phyloP scores from a whole-genome alignment of 257 asterid species.

The Scutellaria baicalensis region DNA sequence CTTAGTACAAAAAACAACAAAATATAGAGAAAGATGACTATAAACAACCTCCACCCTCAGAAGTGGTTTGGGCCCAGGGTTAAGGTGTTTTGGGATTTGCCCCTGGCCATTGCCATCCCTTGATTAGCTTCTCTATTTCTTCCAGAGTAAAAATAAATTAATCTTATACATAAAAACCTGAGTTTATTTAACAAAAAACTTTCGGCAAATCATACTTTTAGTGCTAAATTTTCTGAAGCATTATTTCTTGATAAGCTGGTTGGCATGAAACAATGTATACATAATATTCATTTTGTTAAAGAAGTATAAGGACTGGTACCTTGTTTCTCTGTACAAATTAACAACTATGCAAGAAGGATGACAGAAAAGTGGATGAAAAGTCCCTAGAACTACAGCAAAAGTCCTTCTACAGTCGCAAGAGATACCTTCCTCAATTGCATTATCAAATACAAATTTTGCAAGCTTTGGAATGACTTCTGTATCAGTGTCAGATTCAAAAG shows the following conservation, averaged over 20 bases:
- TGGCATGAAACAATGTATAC: background rate
- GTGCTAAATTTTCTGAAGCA: background rate
- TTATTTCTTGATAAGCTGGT: background rate
- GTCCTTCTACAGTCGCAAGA: background rate
- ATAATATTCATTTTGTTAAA: background rate
- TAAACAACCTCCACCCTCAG: background rate
- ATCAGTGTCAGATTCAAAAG: slow-evolving; percentile 92
- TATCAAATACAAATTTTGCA: slow-evolving; percentile 86
- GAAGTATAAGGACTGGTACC: background rate
- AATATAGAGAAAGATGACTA: background rate
- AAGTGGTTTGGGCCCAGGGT: background rate
- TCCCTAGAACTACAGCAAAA: background rate
- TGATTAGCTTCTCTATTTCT: background rate
- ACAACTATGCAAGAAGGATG: background rate
- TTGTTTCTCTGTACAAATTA: background rate
- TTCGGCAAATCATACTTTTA: background rate
- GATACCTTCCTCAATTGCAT: slow-evolving; percentile 85
- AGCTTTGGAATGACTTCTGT: slow-evolving; percentile 99
- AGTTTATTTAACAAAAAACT: background rate
- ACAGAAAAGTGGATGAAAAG: no score
- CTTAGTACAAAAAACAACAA: background rate
- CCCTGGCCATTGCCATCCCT: background rate
- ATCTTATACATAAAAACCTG: background rate
- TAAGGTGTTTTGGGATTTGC: background rate
- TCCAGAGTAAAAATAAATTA: background rate